phyloP scores from a whole-genome alignment of 2,329 filamentous ascomycete genomes.

The Phaeosphaeria sp. region DNA sequence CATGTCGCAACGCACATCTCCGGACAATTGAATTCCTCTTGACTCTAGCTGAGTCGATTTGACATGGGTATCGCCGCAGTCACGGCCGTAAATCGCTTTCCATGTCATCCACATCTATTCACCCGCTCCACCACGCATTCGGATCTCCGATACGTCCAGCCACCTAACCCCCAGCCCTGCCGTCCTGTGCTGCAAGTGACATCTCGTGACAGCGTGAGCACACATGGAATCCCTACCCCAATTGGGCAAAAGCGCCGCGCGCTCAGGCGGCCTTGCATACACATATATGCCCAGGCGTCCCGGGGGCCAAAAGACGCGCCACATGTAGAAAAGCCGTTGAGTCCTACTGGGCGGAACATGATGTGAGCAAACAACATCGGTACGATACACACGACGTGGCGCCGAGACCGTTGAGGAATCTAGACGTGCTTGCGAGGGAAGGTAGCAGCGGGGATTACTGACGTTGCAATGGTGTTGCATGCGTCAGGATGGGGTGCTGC shows the following conservation, averaged over 20 bases:
- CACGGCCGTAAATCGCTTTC: background rate
- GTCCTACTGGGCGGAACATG: background rate
- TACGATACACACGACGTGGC: background rate
- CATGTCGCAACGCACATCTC: background rate
- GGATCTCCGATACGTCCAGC: background rate
- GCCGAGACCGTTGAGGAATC: background rate
- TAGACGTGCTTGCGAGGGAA: background rate
- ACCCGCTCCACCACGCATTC: background rate
- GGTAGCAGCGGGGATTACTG: background rate
- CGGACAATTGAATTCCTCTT: too few species aligned
- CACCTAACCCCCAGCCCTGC: background rate
- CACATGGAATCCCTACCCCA: background rate
- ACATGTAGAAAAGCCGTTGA: background rate
- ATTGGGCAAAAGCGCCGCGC: background rate
- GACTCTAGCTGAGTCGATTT: too few species aligned
- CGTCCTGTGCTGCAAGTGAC: background rate
- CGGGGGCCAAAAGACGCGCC: background rate
- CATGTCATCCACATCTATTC: background rate
- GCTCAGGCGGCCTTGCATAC: background rate
- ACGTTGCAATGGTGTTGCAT: background rate
- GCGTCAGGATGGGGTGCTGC: background rate
- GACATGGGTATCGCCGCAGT: background rate
- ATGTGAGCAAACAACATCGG: constrained; percentile 1
- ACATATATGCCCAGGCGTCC: background rate
- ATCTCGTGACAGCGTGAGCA: background rate